Evolutionary conservation across 2,329 filamentous ascomycete genomes (phyloP), one percentile per base, ranked within the genome.

Genomic region (Coniochaeta sp.): DNA sequence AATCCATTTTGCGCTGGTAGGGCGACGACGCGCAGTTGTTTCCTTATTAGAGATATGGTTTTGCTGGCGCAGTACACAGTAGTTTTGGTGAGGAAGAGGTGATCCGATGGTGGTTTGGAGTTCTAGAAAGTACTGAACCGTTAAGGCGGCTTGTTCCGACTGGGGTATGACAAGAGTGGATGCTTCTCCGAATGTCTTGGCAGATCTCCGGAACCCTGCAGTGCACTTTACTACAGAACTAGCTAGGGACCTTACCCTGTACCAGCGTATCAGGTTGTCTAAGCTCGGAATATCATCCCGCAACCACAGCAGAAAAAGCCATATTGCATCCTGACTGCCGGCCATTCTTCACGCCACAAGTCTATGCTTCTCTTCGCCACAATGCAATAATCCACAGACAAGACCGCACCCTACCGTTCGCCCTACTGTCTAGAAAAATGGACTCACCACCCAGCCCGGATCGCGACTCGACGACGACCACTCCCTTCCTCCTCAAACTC

Each of bases 401-500:
- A 26, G 34, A 36, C 34, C 34, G 14, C 34, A 3, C 3, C 10
- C 12, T 36, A 9, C 10, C 14, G 8, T 47, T 10, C 22, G 22
- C 10, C 42, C 8, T 6, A 30, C 22, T n/a, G n/a, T 47, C 42
- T 22, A 47, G 6, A 32, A 19, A 56, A 12, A 56, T 56, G 54
- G 54, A 56, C 34, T 36, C 54, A 58, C 69, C 68, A 79, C 88
- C 67, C 85, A 92, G 19, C 16, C 26, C 38, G 12, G 55, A 57
- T 71, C 86, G 88, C 63, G 83, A 90, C 69, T 81, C 82, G 55
- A 89, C 86, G 14, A 86, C 82, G 55, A 89, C 86, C 12, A 86
- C 89, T 3, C 93, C 92, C 6, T 96, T 96, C 75, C 84, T 93
- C 62, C 79, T 96, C 19, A 92, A 90, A 71, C 82, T 96, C 62